phyloP scores from a whole-genome alignment of 2,329 filamentous ascomycete genomes.

The Phoma sp. region DNA sequence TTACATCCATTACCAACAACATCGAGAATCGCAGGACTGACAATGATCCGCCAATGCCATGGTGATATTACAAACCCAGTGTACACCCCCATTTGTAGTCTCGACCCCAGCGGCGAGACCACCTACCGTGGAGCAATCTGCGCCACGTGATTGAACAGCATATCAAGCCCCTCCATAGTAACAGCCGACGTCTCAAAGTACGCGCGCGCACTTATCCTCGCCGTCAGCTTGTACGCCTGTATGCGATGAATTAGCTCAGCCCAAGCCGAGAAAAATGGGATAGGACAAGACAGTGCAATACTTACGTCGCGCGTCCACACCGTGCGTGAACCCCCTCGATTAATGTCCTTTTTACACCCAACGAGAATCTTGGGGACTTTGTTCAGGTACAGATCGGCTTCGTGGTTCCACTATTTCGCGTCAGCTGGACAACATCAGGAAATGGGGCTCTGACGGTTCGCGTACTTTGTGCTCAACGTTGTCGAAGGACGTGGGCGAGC shows the following conservation, averaged over 20 bases:
- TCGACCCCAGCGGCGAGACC: no score
- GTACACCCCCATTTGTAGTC: no score
- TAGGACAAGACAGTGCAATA: no score
- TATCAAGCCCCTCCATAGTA: constrained; percentile 14
- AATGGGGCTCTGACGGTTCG: background rate
- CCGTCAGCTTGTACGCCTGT: constrained; percentile 22
- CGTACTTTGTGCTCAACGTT: constrained; percentile 19
- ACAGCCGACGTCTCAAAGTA: constrained; percentile 27
- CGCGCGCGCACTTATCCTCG: constrained; percentile 18
- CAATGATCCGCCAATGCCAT: no score
- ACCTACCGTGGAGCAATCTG: background rate
- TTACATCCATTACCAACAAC: no score
- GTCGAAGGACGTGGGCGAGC: constrained; percentile 13
- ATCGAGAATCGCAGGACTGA: no score
- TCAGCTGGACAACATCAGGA: background rate
- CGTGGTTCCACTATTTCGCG: constrained; percentile 15
- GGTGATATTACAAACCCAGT: no score
- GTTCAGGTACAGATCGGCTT: constrained; percentile 15
- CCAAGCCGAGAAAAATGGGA: background rate
- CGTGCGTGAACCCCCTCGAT: background rate
- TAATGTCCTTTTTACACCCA: constrained; percentile 24
- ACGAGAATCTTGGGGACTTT: constrained; percentile 24
- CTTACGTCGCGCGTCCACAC: constrained; percentile 6
- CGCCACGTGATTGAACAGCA: constrained; percentile 21
- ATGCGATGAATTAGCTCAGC: background rate